Conservation (phyloP, 2,329 filamentous ascomycete species). For the Ophiostoma quercus region DNA sequence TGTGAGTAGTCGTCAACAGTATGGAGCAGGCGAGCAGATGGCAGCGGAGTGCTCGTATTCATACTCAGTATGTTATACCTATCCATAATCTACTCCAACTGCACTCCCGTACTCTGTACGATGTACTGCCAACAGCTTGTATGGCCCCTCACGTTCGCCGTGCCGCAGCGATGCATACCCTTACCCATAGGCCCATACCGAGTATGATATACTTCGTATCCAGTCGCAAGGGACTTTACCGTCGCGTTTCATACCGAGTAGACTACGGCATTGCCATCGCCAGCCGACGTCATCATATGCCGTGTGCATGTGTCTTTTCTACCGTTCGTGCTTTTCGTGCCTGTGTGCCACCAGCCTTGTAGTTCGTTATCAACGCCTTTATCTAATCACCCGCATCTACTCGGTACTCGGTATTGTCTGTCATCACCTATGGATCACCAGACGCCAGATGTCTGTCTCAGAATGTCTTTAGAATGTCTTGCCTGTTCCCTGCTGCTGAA, state of each 20-base stretch:
- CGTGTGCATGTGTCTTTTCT: not conserved
- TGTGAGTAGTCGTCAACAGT: not conserved
- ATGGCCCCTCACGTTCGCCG: not conserved
- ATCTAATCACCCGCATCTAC: not conserved
- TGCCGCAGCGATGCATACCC: not conserved
- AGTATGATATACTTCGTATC: not conserved
- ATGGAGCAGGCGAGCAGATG: not conserved
- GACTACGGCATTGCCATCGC: not conserved
- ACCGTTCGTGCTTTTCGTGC: not conserved
- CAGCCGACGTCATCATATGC: not conserved
- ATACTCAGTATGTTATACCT: not conserved
- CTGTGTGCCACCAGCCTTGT: not conserved
- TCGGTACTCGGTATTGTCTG: not conserved
- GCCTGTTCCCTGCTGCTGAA: not conserved
- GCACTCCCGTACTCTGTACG: too few species aligned
- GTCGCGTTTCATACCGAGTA: not conserved
- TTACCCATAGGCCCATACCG: not conserved
- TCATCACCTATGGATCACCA: not conserved
- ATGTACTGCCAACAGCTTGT: too few species aligned
- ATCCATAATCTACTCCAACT: not conserved
- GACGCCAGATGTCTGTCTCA: not conserved
- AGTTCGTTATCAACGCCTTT: not conserved
- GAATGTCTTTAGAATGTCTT: slow-evolving; percentile 6
- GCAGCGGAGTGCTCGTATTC: not conserved
- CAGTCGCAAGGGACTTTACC: not conserved